A percentile compares a stretch with the other conserved stretches of the same genome.
phyloP scores from a whole-genome alignment of 768 basidiomycete species.

The Psilocybe cyanescens region DNA sequence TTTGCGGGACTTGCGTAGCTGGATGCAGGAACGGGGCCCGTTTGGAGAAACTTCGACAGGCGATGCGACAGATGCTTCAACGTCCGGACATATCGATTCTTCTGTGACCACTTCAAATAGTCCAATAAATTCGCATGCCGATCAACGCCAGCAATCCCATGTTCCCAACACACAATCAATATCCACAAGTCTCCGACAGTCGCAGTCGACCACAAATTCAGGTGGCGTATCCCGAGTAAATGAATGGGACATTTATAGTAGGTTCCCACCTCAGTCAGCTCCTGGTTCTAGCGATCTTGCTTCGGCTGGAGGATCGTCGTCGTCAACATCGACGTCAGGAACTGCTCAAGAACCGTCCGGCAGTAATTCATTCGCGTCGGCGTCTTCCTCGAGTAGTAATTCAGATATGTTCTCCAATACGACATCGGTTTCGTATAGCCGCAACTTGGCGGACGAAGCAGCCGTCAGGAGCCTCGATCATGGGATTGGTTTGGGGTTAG shows the following conservation, averaged over 20 bases:
- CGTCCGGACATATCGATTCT: background rate
- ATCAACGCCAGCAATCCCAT: background rate
- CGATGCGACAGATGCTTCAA: background rate
- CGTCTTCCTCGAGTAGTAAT: background rate
- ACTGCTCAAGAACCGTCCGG: background rate
- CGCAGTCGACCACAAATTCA: background rate
- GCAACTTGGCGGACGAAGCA: conserved; percentile 5
- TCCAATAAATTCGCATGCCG: background rate
- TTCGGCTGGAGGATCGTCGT: background rate
- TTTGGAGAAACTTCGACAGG: background rate
- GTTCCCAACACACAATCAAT: background rate
- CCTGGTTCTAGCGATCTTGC: background rate
- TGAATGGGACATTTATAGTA: background rate
- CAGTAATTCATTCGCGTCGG: background rate
- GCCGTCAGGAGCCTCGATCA: conserved; percentile 12
- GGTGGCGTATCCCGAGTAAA: background rate
- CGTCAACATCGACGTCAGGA: background rate
- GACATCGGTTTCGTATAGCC: background rate
- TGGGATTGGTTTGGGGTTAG: conserved; percentile 6
- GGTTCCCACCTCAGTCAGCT: background rate
- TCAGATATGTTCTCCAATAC: background rate
- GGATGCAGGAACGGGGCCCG: conserved; percentile 22
- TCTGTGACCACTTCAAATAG: background rate
- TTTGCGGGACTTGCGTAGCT: conserved; percentile 26
- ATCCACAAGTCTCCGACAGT: background rate